phyloP scores from a whole-genome alignment of 2,329 filamentous ascomycete genomes.

The Colletotrichum tropicale region DNA sequence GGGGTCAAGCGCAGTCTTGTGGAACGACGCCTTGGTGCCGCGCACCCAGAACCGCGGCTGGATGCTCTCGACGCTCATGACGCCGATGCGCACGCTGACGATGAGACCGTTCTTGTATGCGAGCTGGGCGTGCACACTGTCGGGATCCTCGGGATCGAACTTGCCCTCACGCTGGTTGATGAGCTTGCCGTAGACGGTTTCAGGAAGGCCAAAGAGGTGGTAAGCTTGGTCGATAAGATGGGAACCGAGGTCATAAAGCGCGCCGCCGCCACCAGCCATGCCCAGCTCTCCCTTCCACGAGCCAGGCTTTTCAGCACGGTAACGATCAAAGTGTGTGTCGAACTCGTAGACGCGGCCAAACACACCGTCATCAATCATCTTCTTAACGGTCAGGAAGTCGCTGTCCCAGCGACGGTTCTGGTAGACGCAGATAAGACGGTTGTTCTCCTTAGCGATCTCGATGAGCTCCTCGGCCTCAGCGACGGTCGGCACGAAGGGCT shows the following conservation, averaged over 20 bases:
- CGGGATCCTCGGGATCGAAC: conserved; percentile 54
- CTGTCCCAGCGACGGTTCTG: conserved; percentile 80
- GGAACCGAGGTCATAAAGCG: conserved; percentile 75
- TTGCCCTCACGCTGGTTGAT: conserved; percentile 64
- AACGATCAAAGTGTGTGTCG: conserved; percentile 81
- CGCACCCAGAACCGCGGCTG: conserved; percentile 81
- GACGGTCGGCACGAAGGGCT: conserved; percentile 78
- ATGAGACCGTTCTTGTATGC: conserved; percentile 68
- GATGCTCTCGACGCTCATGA: conserved; percentile 69
- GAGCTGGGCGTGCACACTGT: conserved; percentile 67
- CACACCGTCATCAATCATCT: conserved; percentile 61
- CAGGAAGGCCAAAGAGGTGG: conserved; percentile 71
- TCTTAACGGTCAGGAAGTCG: conserved; percentile 74
- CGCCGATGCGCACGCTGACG: conserved; percentile 71
- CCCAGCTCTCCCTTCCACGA: conserved; percentile 71
- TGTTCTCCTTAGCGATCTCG: conserved; percentile 53
- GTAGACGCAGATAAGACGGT: conserved; percentile 68
- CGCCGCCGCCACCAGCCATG: conserved; percentile 67
- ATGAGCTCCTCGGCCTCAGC: conserved; percentile 70
- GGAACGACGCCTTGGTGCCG: conserved; percentile 76
- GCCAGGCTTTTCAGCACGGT: conserved; percentile 62
- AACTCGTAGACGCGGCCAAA: conserved; percentile 79
- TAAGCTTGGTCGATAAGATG: conserved; percentile 80
- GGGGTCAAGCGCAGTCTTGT: conserved; percentile 72
- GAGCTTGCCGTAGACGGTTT: conserved; percentile 70